phyloP scores from a whole-genome alignment of 208 protist genomes.

The Crithidia bombi region DNA sequence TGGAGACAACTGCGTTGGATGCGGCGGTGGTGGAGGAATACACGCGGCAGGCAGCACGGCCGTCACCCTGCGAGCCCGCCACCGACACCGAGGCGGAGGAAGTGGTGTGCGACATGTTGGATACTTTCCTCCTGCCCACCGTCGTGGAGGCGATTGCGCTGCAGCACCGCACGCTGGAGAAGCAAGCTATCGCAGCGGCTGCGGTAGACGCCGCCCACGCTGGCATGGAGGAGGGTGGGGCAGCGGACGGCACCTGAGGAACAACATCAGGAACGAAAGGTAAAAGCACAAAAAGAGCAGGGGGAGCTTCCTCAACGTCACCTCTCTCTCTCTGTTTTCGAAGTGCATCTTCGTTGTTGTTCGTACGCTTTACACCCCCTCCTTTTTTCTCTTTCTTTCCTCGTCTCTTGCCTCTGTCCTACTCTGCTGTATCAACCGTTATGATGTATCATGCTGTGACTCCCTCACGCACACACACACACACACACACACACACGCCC shows the following conservation, averaged over 20 bases:
- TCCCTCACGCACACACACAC: slow-evolving; percentile 7
- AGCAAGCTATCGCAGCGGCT: slow-evolving; percentile 55
- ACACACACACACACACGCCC: slow-evolving; percentile 12
- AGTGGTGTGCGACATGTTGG: slow-evolving; percentile 82
- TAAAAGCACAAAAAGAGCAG: no score
- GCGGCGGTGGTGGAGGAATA: slow-evolving; percentile 64
- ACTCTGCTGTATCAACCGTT: slow-evolving; percentile 2
- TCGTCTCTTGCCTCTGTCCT: neutral
- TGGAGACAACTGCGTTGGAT: slow-evolving; percentile 67
- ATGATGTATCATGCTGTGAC: slow-evolving; percentile 14
- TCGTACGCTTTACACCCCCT: neutral
- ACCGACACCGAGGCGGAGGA: slow-evolving; percentile 29
- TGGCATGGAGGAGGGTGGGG: neutral
- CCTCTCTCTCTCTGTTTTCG: neutral
- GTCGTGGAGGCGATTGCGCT: slow-evolving; percentile 61
- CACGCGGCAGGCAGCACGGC: slow-evolving; percentile 46
- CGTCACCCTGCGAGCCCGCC: slow-evolving; percentile 27
- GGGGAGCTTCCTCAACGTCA: no score
- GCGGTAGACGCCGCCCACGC: slow-evolving; percentile 41
- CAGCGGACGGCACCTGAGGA: neutral
- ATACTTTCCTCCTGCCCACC: slow-evolving; percentile 74
- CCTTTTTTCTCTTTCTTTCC: neutral
- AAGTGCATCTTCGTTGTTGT: neutral
- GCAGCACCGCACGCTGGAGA: slow-evolving; percentile 41
- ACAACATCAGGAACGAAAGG: neutral